Evolutionary conservation across 768 basidiomycete genomes (phyloP).

Genomic region (Cyclocybe cylindracea): DNA sequence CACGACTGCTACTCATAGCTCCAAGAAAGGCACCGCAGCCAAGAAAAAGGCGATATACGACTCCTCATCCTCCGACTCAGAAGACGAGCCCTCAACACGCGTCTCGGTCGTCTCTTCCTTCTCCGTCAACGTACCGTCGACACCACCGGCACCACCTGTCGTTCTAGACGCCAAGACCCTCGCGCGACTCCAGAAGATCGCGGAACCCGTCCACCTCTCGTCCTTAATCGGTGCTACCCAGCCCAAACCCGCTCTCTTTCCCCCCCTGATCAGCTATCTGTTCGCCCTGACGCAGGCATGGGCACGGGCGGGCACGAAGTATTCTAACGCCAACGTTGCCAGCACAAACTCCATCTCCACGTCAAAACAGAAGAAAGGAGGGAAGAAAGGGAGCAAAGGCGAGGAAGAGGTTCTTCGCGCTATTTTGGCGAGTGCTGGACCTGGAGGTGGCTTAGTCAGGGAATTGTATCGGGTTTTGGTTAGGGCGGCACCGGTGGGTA

Average conservation of each 20-base stretch:
- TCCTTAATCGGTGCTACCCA: slow-evolving; percentile 51
- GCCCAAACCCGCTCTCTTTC: slow-evolving; percentile 36
- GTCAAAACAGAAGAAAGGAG: no score
- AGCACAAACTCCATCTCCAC: no score
- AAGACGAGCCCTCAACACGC: slow-evolving; percentile 27
- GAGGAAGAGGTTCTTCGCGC: slow-evolving; percentile 58
- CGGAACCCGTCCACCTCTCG: slow-evolving; percentile 52
- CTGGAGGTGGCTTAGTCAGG: slow-evolving; percentile 58
- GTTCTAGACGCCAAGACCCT: slow-evolving; percentile 52
- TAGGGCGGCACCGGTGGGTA: slow-evolving; percentile 60
- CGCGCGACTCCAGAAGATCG: slow-evolving; percentile 61
- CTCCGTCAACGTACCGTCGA: slow-evolving; percentile 10
- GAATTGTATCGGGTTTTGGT: slow-evolving; percentile 76
- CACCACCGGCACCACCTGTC: slow-evolving; percentile 37
- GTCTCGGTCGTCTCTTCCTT: slow-evolving; percentile 42
- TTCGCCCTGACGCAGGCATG: slow-evolving; percentile 60
- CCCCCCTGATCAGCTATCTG: slow-evolving; percentile 57
- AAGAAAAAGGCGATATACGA: slow-evolving; percentile 33
- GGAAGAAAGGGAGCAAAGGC: no score
- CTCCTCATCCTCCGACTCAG: slow-evolving; percentile 31
- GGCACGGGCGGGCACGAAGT: slow-evolving; percentile 40
- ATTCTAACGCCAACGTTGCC: no score
- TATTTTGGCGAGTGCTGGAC: slow-evolving; percentile 44
- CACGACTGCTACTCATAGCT: neutral
- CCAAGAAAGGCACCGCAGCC: slow-evolving; percentile 11